Evolutionary conservation across 2,329 filamentous ascomycete species (phyloP).

Genomic region (Zasmidium citrigriseum): DNA sequence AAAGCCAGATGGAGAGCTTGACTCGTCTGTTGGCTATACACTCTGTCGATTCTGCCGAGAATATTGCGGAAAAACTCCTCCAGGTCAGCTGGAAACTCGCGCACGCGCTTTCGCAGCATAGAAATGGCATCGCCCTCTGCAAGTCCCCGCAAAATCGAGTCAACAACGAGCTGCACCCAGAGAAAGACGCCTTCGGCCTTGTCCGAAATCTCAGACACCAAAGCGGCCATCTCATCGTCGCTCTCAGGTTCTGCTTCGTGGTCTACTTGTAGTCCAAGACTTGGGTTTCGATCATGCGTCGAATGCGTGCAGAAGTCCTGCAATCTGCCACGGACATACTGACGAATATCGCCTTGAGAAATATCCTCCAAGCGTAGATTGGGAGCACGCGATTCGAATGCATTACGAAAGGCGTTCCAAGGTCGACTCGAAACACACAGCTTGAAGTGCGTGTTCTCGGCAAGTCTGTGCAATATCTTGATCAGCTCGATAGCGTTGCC

Average conservation of each 20-base stretch:
- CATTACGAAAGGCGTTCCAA: conserved; percentile 16
- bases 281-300: too few species aligned
- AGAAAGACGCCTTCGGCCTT: conserved; percentile 21
- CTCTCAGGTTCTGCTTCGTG: not conserved
- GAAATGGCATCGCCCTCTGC: not conserved
- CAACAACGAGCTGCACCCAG: conserved; percentile 14
- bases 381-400: not conserved
- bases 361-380: not conserved
- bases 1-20: not conserved
- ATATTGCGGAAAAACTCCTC: not conserved
- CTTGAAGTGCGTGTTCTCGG: conserved; percentile 10
- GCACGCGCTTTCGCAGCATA: not conserved
- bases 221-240: too few species aligned
- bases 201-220: not conserved
- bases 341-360: not conserved
- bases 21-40: not conserved
- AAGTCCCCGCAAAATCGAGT: not conserved
- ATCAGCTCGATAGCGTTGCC: conserved; percentile 13
- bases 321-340: not conserved
- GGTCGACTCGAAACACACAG: conserved; percentile 22
- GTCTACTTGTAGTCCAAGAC: too few species aligned
- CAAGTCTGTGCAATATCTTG: conserved; percentile 1
- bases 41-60: not conserved
- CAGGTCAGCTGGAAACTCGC: not conserved
- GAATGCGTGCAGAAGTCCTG: not conserved